These are phyloP conservation scores for Phytophthora brassicae DNA, from an alignment of 352 stramenopile species.

Conservation along the genomic window DNA sequence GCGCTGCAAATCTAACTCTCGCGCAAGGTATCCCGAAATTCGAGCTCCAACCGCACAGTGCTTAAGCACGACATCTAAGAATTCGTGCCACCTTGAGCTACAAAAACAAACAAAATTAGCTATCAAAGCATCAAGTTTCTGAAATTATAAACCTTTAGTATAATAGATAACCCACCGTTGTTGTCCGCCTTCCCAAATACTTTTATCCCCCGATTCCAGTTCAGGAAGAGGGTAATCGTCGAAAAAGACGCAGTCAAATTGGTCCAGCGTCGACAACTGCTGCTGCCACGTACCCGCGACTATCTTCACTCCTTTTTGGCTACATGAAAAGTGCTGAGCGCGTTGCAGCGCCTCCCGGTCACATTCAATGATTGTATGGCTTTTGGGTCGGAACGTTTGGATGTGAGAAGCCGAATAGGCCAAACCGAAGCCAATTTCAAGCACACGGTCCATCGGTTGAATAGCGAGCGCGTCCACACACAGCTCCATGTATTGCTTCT, in stretches of 20 bases:
- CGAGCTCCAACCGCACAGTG: conserved; percentile 50
- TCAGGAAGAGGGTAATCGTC: conserved; percentile 80
- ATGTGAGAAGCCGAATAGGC: conserved; percentile 80
- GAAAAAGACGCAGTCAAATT: conserved; percentile 84
- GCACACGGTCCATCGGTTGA: conserved; percentile 44
- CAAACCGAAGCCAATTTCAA: conserved; percentile 88
- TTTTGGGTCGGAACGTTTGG: conserved; percentile 50
- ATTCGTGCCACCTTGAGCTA: conserved; percentile 73
- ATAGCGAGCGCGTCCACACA: conserved; percentile 72
- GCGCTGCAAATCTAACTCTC: conserved; percentile 46
- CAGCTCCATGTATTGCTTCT: conserved; percentile 76
- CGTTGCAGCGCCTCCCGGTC: conserved; percentile 56
- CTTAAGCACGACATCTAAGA: conserved; percentile 55
- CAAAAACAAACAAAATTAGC: conserved; percentile 11
- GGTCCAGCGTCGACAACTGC: conserved; percentile 44
- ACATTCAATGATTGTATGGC: conserved; percentile 83
- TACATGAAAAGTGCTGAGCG: conserved; percentile 49
- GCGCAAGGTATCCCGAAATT: conserved; percentile 70
- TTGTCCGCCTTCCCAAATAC: neutral
- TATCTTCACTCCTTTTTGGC: conserved; percentile 40
- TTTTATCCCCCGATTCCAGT: conserved; percentile 19
- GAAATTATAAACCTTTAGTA: neutral
- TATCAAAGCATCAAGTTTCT: neutral
- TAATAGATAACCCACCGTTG: conserved; percentile 11
- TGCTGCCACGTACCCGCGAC: conserved; percentile 73